Evolutionary conservation across 768 basidiomycete species (phyloP), one percentile per base, ranked within the genome.

Genomic region (Chalciporus chontae): DNA sequence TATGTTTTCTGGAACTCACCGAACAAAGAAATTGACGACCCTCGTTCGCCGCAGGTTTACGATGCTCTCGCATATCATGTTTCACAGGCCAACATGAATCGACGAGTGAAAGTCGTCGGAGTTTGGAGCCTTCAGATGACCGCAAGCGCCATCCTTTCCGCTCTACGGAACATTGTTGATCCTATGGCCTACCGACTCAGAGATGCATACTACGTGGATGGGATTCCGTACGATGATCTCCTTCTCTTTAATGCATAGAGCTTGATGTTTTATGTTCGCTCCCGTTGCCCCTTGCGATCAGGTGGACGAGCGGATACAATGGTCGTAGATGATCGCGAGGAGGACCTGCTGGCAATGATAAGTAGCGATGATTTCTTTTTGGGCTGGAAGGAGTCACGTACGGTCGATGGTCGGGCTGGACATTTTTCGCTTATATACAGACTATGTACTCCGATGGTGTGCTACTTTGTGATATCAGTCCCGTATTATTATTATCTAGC

Each of bases 41-140:
- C 6, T 7, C 17, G 13, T 53, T n/a, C 40, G 45, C 24, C n/a
- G 21, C 54, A 90, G 83, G 85, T 83, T 17, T 94, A 96, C 65
- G 89, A 91, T 43, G 95, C 96, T 9, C 77, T 99, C 49, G 95
- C 95, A 9, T 84, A 93, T 66, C 96, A 98, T 70, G 95, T 99
- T 43, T 84, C 87, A 2, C 90, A 93, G 58, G 85, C 82, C 21
- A 91, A 94, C 63, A 84, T 90, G 74, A 89, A 92, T 61, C 83
- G 90, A 48, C 84, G 94, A 13, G 81, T 96, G 64, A 89, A 85
- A 69, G 89, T 85, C 3, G 93, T 99, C 55, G 87, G 91, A 52
- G 71, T 92, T 8, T 99, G 96, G 96, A 93, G 89, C 62, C 75
- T 98, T 19, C 94, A 96, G 68, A 85, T 89, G 79, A 94, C 94